Base-by-base conservation (phyloP, 371 early-diverging fungal genomes). In the Vairimorpha necatrix region DNA sequence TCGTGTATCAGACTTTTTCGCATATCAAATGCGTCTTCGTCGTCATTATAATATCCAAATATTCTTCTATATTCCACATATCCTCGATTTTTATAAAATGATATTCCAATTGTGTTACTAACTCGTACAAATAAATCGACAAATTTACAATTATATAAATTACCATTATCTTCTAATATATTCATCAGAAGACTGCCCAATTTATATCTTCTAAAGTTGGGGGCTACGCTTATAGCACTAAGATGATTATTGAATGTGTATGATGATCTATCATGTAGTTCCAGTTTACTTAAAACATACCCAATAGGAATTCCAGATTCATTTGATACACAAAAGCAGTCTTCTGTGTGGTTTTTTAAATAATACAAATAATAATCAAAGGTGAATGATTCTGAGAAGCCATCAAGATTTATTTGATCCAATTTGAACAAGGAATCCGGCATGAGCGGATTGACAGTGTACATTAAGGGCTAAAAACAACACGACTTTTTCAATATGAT, bases 51-150 rank as follows among this genome's bases (percentile, higher is more conserved):
- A 86, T 97, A 98, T 20, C 89, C 89, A 32, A 89, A 80, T 20
- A 98, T 93, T 36, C 89, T 87, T 53, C 96, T 83, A 85, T 94
- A 96, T 26, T 93, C 89, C 0, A 88, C 87, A 83, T 96, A 98
- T 11, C 95, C 96, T 69, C 94, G 87, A 77, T 88, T 89, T 67
- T 90, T 89, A 81, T 98, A 98, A 92, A 98, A 95, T 36, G 86
- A 85, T 26, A 96, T 90, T 0, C 98, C 99, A n/a, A 91, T 90
- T 24, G 86, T 82, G 84, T 98, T 98, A 18, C 92, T 91, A n/a
- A 86, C 87, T 26, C 98, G 87, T 1, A 97, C 99, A 86, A 95
- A 98, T 47, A 98, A 86, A 86, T 98, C 95, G 9, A 93, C 93
- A 87, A 95, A 96, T 83, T 92, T 93, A 22, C 93, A 90, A 81